Conservation (phyloP, 2,329 filamentous ascomycete genomes). For the Akanthomyces dipterigenus region DNA sequence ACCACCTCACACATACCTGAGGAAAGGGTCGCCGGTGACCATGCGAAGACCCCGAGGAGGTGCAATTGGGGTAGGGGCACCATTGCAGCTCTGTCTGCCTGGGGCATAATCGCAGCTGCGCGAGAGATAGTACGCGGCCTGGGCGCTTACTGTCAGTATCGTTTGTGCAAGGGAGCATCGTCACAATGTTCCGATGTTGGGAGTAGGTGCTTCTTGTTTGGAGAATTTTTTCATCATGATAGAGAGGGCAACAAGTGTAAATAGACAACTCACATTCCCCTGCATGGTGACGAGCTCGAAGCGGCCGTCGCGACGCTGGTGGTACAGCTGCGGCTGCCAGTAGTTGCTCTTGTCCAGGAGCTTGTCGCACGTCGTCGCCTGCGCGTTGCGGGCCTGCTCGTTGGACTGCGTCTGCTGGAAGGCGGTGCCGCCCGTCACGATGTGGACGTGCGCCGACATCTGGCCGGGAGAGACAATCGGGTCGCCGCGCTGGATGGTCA, state of each 20-base stretch:
- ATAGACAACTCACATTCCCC: conserved; percentile 19
- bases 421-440: conserved; percentile 54
- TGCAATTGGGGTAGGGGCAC: conserved; percentile 33
- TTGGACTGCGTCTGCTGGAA: conserved; percentile 51
- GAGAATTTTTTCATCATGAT: no score
- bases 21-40: conserved; percentile 53
- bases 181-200: no score
- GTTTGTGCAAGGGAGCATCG: not conserved
- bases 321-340: conserved; percentile 56
- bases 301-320: conserved; percentile 46
- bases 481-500: conserved; percentile 43
- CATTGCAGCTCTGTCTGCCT: conserved; percentile 19
- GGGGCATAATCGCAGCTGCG: conserved; percentile 22
- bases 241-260: not conserved
- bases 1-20: conserved; percentile 21
- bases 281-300: conserved; percentile 36
- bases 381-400: conserved; percentile 42
- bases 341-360: conserved; percentile 59
- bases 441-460: conserved; percentile 52
- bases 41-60: conserved; percentile 60
- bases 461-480: conserved; percentile 51
- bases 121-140: conserved; percentile 23
- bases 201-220: no score
- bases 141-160: not conserved
- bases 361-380: conserved; percentile 60